Conservation (phyloP, 768 basidiomycete genomes). For the Tricholoma saponaceum region DNA sequence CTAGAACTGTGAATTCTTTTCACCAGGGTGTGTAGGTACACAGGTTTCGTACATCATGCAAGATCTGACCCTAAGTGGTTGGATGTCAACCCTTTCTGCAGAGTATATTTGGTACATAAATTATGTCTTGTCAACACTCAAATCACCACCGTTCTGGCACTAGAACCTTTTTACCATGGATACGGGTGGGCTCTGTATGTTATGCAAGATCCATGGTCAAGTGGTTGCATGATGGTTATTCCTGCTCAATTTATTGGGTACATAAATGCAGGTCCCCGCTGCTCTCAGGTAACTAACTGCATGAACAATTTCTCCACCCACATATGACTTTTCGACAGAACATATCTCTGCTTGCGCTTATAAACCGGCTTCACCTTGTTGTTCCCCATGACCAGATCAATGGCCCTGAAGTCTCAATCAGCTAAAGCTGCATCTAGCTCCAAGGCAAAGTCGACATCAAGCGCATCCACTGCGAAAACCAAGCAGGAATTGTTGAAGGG, state of each 20-base stretch:
- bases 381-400: neutral
- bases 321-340: neutral
- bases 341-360: neutral
- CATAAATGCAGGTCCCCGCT: neutral
- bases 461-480: neutral
- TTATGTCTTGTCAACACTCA: neutral
- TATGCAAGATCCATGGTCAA: neutral
- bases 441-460: neutral
- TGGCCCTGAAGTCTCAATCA: neutral
- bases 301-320: neutral
- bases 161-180: neutral
- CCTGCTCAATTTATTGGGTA: neutral
- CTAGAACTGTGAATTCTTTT: neutral
- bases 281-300: neutral
- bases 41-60: neutral
- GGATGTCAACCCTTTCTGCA: neutral
- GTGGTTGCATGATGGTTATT: neutral
- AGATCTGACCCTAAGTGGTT: neutral
- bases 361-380: neutral
- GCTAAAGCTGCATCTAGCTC: neutral
- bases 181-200: neutral
- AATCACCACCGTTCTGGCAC: neutral
- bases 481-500: neutral
- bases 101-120: neutral
- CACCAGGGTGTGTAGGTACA: neutral